Conservation (phyloP, 164 flowering plant species). For the Kingdonia uniflora region DNA sequence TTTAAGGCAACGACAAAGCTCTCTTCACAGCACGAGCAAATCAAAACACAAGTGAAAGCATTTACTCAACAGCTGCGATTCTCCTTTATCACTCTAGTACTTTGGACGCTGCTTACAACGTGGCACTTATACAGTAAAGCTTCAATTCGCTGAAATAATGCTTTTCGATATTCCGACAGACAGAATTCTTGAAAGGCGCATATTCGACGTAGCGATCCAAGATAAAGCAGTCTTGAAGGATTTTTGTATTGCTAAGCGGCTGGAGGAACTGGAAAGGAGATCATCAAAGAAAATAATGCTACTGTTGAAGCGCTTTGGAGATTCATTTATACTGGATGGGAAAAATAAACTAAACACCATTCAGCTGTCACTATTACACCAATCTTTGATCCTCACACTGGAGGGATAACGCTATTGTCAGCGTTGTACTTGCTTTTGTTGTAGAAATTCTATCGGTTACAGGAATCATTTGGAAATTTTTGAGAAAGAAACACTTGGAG, state of each 20-base stretch:
- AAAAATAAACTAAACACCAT: slow-evolving; percentile 54
- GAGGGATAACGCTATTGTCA: slow-evolving; percentile 24
- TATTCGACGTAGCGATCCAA: slow-evolving; percentile 73
- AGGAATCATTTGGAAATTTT: neutral
- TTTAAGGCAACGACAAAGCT: slow-evolving; percentile 15
- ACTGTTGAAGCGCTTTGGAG: slow-evolving; percentile 46
- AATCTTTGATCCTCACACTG: slow-evolving; percentile 35
- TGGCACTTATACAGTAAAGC: slow-evolving; percentile 65
- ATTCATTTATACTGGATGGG: slow-evolving; percentile 77
- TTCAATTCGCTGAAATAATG: slow-evolving; percentile 83
- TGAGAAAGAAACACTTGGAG: neutral
- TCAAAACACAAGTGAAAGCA: slow-evolving; percentile 13
- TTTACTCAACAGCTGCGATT: slow-evolving; percentile 28
- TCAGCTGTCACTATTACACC: slow-evolving; percentile 61
- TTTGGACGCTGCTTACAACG: slow-evolving; percentile 25
- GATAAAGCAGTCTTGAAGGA: slow-evolving; percentile 11
- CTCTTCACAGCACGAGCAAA: slow-evolving; percentile 17
- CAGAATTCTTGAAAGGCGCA: slow-evolving; percentile 49
- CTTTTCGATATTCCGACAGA: slow-evolving; percentile 36
- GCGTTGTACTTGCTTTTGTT: neutral
- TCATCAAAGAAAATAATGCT: slow-evolving; percentile 17
- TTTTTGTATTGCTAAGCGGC: slow-evolving; percentile 22
- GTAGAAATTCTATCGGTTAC: neutral
- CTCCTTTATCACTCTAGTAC: slow-evolving; percentile 30
- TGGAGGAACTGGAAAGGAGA: slow-evolving; percentile 20